Conservation (phyloP, 1,284 basidiomycete species). For the Lentinula novae-zelandiae region DNA sequence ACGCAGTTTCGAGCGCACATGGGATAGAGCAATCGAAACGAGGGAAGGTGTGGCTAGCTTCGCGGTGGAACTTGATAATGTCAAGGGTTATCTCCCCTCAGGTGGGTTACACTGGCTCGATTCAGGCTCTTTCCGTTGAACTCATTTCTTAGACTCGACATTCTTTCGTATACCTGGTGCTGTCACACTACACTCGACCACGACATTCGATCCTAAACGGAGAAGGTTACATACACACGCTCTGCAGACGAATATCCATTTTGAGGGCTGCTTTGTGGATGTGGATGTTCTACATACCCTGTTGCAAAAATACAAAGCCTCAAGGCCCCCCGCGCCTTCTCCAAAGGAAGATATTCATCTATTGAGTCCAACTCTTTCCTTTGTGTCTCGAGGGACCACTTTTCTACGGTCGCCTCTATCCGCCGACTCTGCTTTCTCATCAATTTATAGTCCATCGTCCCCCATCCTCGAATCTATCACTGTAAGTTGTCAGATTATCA, state of each 20-base stretch:
- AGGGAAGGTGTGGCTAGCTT: conserved; percentile 53
- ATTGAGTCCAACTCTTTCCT: conserved; percentile 7
- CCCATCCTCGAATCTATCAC: conserved; percentile 40
- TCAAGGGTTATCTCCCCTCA: conserved; percentile 40
- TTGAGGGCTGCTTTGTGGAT: conserved; percentile 47
- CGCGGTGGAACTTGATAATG: conserved; percentile 44
- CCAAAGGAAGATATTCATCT: not conserved
- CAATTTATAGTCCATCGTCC: conserved; percentile 17
- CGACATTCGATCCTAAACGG: conserved; percentile 55
- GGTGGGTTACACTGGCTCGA: conserved; percentile 24
- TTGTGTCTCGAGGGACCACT: conserved; percentile 4
- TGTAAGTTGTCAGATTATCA: conserved; percentile 27
- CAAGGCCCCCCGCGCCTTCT: not conserved
- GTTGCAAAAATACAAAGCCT: not conserved
- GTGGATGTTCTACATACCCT: conserved; percentile 35
- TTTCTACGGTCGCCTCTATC: conserved; percentile 5
- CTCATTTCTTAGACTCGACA: conserved; percentile 20
- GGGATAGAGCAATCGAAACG: conserved; percentile 64
- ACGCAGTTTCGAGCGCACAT: conserved; percentile 56
- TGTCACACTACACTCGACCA: conserved; percentile 42
- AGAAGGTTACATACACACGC: conserved; percentile 53
- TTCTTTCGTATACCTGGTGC: conserved; percentile 44
- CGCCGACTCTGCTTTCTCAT: not conserved
- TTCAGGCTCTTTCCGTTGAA: not conserved
- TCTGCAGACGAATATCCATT: conserved; percentile 41